phyloP scores from a whole-genome alignment of 768 basidiomycete species.

The Leccinum pellstonianum region DNA sequence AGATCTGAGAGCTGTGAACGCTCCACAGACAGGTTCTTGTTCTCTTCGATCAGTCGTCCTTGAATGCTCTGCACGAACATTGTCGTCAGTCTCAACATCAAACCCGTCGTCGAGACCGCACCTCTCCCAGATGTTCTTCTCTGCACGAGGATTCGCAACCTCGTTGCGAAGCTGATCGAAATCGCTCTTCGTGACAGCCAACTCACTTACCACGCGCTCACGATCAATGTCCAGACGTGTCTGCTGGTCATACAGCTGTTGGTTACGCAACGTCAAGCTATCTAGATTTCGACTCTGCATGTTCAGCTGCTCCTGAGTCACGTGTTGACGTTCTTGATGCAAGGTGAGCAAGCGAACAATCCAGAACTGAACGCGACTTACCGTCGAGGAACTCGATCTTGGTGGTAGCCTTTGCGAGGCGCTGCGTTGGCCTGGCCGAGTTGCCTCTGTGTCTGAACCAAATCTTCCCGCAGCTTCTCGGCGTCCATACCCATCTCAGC shows the following conservation, averaged over 20 bases:
- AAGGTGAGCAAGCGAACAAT: not conserved
- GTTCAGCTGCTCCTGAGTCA: slow-evolving; percentile 65
- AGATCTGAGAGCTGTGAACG: too few species aligned
- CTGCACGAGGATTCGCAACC: too few species aligned
- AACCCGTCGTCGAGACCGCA: too few species aligned
- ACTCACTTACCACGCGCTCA: too few species aligned
- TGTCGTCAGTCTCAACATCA: too few species aligned
- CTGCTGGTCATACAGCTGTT: slow-evolving; percentile 67
- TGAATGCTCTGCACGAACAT: too few species aligned
- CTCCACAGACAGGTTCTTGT: too few species aligned
- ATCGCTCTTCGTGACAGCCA: too few species aligned
- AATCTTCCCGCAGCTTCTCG: slow-evolving; percentile 67
- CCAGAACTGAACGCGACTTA: slow-evolving; percentile 30
- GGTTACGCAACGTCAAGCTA: slow-evolving; percentile 64
- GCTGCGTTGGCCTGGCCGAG: slow-evolving; percentile 59
- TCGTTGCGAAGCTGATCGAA: too few species aligned
- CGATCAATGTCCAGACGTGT: too few species aligned
- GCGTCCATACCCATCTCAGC: slow-evolving; percentile 81
- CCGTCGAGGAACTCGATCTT: slow-evolving; percentile 78
- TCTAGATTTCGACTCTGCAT: slow-evolving; percentile 66
- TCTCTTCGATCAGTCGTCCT: too few species aligned
- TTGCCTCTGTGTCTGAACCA: slow-evolving; percentile 63
- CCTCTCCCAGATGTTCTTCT: too few species aligned
- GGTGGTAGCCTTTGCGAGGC: slow-evolving; percentile 80
- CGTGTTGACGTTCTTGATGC: slow-evolving; percentile 61